Evolutionary conservation across 345 rosid species (phyloP), one percentile per base, ranked within the genome.

Genomic region (Aegle marmelos): DNA sequence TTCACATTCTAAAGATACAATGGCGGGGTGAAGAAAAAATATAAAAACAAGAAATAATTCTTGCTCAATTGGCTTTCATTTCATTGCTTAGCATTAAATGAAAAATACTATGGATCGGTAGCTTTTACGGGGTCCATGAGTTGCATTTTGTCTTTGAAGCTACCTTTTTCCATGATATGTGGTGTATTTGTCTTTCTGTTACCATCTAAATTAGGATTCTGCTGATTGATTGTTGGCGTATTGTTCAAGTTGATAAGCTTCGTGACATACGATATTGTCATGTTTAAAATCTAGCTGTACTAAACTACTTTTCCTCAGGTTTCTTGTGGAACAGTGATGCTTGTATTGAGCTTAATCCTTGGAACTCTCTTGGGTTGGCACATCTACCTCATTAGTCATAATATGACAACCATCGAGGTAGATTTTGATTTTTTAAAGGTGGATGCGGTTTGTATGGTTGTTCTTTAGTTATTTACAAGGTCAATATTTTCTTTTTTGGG

Each of bases 391-490:
- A 75, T 89, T 16, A 73, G 88, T 67, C 91, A 74, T 71, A 92
- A 92, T 81, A 88, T 91, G 98, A 93, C 97, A 62, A 92, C 95
- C 57, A 91, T 90, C 76, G 98, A 95, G 97, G 97, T 91, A 75
- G 6, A 59, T 33, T 74, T 57, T 72, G 45, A 25, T n/a, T 16
- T 61, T 66, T 59, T 19, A 2, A 24, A 79, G 41, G 73, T 27
- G 24, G 36, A 8, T 45, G 25, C 30, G 17, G 22, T 31, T 48
- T 72, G 59, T 68, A 59, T 75, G 1, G 8, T 59, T 59, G 69
- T 80, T 70, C 50, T 70, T 57, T 66, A 24, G 59, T 63, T n/a
- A 25, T 60, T 75, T 70, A 75, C 78, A 59, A 69, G 22, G 36
- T 62, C 3, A n/a, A 67, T 17, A 78, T 16, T 53, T 17, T n/a